These are phyloP conservation scores for Ensete ventricosum DNA, from an alignment of 176 grass and related monocot species.

Conservation along the genomic window DNA sequence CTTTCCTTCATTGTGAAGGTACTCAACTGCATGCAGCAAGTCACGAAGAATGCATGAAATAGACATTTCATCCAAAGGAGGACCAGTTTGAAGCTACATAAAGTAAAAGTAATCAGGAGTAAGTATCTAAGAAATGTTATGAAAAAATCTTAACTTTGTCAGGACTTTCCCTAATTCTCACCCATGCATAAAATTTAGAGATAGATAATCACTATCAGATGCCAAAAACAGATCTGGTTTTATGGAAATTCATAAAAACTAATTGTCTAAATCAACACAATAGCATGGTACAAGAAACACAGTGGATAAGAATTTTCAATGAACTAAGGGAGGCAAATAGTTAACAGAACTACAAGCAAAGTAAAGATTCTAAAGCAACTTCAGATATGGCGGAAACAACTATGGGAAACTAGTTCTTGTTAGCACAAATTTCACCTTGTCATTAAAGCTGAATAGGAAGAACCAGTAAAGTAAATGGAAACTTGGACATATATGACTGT, in stretches of 20 bases:
- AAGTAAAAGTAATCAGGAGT: constrained; percentile 12
- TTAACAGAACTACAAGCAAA: neutral
- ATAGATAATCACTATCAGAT: neutral
- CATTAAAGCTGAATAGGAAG: neutral
- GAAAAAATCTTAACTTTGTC: neutral
- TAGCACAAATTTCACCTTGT: neutral
- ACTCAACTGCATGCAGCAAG: constrained; percentile 85
- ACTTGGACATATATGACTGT: neutral
- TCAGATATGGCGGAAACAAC: neutral
- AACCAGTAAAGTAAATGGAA: neutral
- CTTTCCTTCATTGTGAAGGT: constrained; percentile 98
- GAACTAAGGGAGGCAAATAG: neutral
- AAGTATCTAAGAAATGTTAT: neutral
- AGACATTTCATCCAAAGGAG: constrained; percentile 93
- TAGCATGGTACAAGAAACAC: neutral
- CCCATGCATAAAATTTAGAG: neutral
- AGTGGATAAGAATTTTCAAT: neutral
- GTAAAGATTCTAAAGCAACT: neutral
- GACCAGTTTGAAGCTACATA: constrained; percentile 68
- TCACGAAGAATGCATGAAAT: constrained; percentile 93
- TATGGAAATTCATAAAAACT: neutral
- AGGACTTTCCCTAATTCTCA: neutral
- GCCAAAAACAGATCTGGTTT: neutral
- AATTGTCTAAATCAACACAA: neutral
- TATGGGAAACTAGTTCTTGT: neutral